Evolutionary conservation across 2,329 filamentous ascomycete genomes (phyloP).

Genomic region (Phyllosticta citribraziliensis): DNA sequence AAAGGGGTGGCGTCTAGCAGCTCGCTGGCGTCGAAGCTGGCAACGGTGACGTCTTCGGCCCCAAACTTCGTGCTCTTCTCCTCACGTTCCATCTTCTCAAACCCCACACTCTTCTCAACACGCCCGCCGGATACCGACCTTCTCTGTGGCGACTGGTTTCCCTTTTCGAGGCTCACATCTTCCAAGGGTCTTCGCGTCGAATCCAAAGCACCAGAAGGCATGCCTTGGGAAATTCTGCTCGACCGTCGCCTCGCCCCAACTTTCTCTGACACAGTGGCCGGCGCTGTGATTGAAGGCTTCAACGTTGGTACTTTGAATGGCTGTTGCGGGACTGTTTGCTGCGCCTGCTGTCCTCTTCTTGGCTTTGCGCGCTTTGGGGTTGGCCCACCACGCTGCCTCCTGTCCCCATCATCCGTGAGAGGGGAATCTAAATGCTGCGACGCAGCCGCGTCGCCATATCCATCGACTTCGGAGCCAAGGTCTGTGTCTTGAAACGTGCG

Average conservation of each 20-base stretch:
- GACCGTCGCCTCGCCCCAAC: conserved; percentile 1
- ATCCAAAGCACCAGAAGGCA: conserved; percentile 10
- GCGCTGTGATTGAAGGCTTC: background rate
- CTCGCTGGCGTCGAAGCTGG: conserved; percentile 29
- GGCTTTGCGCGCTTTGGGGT: conserved; percentile 35
- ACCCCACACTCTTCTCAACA: conserved; percentile 11
- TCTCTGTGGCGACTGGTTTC: conserved; percentile 10
- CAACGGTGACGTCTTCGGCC: conserved; percentile 14
- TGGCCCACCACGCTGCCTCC: conserved; percentile 7
- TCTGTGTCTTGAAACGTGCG: background rate
- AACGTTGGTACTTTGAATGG: conserved; percentile 23
- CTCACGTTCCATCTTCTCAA: background rate
- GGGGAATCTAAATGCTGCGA: background rate
- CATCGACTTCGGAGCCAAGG: background rate
- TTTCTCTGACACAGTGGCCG: background rate
- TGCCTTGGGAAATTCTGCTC: conserved; percentile 9
- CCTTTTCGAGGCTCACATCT: conserved; percentile 18
- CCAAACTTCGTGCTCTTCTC: background rate
- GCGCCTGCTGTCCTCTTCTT: conserved; percentile 11
- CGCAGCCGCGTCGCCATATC: background rate
- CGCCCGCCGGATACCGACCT: conserved; percentile 22
- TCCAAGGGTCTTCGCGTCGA: conserved; percentile 18
- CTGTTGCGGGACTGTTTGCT: conserved; percentile 1
- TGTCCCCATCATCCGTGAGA: background rate
- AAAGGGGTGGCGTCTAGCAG: conserved; percentile 30